Percentiles rank a stretch among this genome's conserved stretches.
Evolutionary conservation across 352 stramenopile genomes (phyloP).

Genomic region (Globisporangium yorkense): DNA sequence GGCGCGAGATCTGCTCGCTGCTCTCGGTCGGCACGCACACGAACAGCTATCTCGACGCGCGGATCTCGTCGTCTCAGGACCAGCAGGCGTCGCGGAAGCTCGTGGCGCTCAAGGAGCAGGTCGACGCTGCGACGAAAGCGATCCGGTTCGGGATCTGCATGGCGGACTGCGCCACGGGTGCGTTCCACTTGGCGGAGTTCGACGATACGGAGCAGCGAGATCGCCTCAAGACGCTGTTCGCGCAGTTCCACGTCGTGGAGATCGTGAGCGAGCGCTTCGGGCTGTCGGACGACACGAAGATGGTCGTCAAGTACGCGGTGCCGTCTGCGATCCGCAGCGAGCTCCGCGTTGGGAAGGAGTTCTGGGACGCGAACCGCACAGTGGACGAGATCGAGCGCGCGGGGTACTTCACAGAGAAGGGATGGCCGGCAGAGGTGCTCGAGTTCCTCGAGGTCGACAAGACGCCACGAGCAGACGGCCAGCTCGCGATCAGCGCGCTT

Average conservation of each 20-base stretch:
- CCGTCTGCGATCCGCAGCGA: constrained; percentile 58
- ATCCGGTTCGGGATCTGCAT: constrained; percentile 93
- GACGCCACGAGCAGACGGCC: constrained; percentile 44
- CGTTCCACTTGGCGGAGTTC: constrained; percentile 96
- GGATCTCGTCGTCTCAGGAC: constrained; percentile 45
- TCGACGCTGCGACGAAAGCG: constrained; percentile 19
- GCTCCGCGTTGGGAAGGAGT: constrained; percentile 61
- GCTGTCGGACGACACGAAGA: constrained; percentile 57
- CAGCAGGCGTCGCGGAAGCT: constrained; percentile 42
- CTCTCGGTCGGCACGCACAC: constrained; percentile 95
- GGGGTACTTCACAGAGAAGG: constrained; percentile 84
- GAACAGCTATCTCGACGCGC: constrained; percentile 91
- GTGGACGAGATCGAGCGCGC: constrained; percentile 87
- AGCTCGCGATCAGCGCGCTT: constrained; percentile 62
- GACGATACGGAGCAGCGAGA: constrained; percentile 94
- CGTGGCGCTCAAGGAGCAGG: constrained; percentile 64
- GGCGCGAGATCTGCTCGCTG: constrained; percentile 94
- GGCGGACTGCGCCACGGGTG: constrained; percentile 91
- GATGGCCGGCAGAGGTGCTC: constrained; percentile 54
- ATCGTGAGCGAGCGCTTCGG: constrained; percentile 73
- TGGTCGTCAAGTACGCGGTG: constrained; percentile 69
- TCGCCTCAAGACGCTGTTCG: constrained; percentile 94
- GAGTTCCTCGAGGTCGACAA: constrained; percentile 70
- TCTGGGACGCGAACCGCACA: constrained; percentile 90
- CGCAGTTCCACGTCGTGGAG: constrained; percentile 82